Evolutionary conservation across 2,329 filamentous ascomycete genomes (phyloP).

Genomic region (Aspergillus aculeatinus): DNA sequence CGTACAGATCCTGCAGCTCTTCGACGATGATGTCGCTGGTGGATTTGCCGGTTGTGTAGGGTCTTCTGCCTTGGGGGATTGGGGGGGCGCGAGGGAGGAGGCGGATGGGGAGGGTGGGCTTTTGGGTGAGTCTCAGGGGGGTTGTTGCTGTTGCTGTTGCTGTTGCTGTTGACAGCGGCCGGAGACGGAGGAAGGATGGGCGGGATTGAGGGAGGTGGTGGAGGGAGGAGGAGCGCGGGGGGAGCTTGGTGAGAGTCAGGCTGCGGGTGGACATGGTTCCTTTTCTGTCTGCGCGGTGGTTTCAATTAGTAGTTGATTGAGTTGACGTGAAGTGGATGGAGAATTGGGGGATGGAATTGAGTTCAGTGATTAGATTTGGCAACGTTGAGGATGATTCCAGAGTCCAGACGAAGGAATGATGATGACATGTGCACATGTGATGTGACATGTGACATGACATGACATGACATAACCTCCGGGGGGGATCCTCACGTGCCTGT

Average conservation of each 20-base stretch:
- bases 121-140: background rate
- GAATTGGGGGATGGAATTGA: background rate
- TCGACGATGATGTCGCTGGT: constrained; percentile 37
- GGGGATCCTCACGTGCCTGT: too few relatives aligned
- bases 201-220: background rate
- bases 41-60: constrained; percentile 20
- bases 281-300: too few relatives aligned
- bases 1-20: constrained; percentile 39
- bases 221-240: background rate
- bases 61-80: background rate
- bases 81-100: background rate
- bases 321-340: too few relatives aligned
- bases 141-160: background rate
- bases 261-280: too few relatives aligned
- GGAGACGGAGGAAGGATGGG: background rate
- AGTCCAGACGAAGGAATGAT: background rate
- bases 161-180: background rate
- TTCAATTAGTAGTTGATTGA: too few relatives aligned
- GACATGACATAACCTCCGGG: background rate
- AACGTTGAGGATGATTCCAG: too few relatives aligned
- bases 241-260: background rate
- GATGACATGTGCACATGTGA: background rate
- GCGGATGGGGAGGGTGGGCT: background rate
- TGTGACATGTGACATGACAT: background rate
- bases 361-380: background rate